phyloP scores from a whole-genome alignment of 139 green algal species.

The Coccomyxa sp. region DNA sequence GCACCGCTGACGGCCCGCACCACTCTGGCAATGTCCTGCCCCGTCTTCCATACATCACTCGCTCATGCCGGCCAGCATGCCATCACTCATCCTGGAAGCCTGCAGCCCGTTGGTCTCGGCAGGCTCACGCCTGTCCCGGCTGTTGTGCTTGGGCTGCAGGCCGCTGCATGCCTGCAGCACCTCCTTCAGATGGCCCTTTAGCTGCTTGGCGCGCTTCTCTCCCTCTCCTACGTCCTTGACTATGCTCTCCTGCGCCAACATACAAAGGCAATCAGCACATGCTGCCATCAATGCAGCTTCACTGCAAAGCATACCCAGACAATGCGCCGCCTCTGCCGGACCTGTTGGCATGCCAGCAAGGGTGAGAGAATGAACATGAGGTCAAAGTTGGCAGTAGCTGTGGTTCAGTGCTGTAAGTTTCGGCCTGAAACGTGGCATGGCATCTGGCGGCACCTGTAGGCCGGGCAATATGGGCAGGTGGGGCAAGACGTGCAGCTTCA shows the following conservation, averaged over 20 bases:
- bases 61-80: not conserved
- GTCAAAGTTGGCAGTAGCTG: not conserved
- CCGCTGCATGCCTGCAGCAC: not conserved
- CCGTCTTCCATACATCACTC: not conserved
- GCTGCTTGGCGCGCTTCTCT: not conserved
- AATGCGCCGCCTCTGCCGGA: not conserved
- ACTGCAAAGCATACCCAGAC: not conserved
- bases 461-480: conserved; percentile 29
- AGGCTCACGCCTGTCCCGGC: not conserved
- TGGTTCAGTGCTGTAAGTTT: not conserved
- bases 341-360: not conserved
- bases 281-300: not conserved
- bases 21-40: not conserved
- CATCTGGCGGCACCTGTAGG: not conserved
- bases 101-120: not conserved
- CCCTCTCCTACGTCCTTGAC: not conserved
- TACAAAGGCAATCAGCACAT: not conserved
- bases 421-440: not conserved
- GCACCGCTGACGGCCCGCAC: no score
- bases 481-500: conserved; percentile 44
- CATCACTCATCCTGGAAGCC: not conserved
- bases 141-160: not conserved
- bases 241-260: not conserved
- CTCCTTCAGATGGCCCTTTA: not conserved
- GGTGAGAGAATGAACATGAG: not conserved